phyloP scores from a whole-genome alignment of 352 stramenopile genomes.

The Phytopythium sindhum region DNA sequence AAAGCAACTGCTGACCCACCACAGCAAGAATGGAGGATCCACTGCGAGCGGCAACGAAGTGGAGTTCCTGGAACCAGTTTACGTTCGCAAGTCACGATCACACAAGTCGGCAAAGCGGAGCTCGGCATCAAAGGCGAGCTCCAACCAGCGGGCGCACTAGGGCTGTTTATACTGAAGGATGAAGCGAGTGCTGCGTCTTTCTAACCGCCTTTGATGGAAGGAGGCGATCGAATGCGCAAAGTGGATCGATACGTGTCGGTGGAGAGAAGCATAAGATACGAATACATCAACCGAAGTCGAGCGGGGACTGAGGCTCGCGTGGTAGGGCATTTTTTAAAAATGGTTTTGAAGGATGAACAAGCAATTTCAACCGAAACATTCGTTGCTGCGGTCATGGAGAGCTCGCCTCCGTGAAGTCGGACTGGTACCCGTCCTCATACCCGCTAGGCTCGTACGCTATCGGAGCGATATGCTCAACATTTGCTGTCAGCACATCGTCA shows the following conservation, averaged over 20 bases:
- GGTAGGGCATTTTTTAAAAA: neutral
- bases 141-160: conserved; percentile 15
- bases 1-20: conserved; percentile 30
- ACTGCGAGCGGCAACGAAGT: conserved; percentile 29
- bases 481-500: neutral
- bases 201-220: neutral
- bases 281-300: too few relatives aligned
- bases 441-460: neutral
- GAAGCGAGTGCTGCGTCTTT: neutral
- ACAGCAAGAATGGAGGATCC: conserved; percentile 11
- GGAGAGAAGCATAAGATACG: too few relatives aligned
- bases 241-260: neutral
- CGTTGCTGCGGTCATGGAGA: neutral
- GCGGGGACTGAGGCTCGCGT: neutral
- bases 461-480: neutral
- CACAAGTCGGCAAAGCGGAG: conserved; percentile 14
- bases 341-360: neutral
- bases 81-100: conserved; percentile 28
- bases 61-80: conserved; percentile 56
- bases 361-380: too few relatives aligned
- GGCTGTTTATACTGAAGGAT: conserved; percentile 1
- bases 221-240: neutral
- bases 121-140: conserved; percentile 5
- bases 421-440: conserved; percentile 17
- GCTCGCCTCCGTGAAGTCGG: conserved; percentile 21